A percentile compares a stretch with the other conserved stretches of the same genome.
phyloP scores from a whole-genome alignment of 2,329 filamentous ascomycete genomes.

The Lecanosticta acicola region DNA sequence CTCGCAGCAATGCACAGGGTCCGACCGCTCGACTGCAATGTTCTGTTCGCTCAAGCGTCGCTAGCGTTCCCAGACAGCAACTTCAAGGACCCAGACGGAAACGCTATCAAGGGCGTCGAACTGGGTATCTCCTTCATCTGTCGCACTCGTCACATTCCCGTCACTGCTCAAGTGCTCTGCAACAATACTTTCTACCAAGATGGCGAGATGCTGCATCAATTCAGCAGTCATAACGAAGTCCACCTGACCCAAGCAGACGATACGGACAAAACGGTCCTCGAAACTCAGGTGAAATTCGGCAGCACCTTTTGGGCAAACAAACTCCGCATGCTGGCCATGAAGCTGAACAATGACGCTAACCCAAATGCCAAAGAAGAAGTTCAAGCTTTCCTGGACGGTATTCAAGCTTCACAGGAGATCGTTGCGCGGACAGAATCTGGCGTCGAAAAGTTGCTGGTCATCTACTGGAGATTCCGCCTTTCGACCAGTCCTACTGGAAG shows the following conservation, averaged over 20 bases:
- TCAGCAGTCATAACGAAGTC: slow-evolving; percentile 17
- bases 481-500: slow-evolving; percentile 19
- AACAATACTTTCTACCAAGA: slow-evolving; percentile 25
- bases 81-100: slow-evolving; percentile 31
- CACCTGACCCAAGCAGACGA: slow-evolving; percentile 16
- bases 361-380: slow-evolving; percentile 24
- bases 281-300: slow-evolving; percentile 35
- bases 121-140: slow-evolving; percentile 30
- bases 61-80: slow-evolving; percentile 38
- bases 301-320: slow-evolving; percentile 41
- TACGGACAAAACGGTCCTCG: slow-evolving; percentile 17
- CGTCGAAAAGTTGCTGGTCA: slow-evolving; percentile 26
- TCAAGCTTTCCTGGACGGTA: slow-evolving; percentile 29
- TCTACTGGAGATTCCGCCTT: slow-evolving; percentile 28
- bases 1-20: slow-evolving; percentile 24
- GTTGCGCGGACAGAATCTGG: slow-evolving; percentile 30
- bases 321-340: slow-evolving; percentile 29
- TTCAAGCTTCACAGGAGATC: slow-evolving; percentile 42
- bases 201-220: slow-evolving; percentile 18
- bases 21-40: slow-evolving; percentile 29
- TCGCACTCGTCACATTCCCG: slow-evolving; percentile 19
- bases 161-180: slow-evolving; percentile 19
- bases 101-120: slow-evolving; percentile 32
- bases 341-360: slow-evolving; percentile 14
- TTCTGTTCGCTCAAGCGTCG: slow-evolving; percentile 39